Evolutionary conservation across 495 filamentous ascomycete species (phyloP), one percentile per base, ranked within the genome.

Genomic region (Neurospora sp.): DNA sequence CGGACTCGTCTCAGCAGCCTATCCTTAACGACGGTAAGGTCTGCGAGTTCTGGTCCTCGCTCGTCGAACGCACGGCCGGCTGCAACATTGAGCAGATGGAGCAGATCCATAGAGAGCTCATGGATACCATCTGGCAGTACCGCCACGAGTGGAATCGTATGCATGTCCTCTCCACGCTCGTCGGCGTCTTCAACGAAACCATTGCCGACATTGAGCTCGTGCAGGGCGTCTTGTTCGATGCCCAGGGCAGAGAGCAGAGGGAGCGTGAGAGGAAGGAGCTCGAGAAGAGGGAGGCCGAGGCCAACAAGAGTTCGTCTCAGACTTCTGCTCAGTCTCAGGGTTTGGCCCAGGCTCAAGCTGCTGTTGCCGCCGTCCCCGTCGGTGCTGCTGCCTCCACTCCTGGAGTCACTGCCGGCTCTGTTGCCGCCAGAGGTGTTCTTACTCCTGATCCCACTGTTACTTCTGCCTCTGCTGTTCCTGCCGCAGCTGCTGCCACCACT

Each of bases 61-160:
- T 97, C 27, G 87, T 89, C 1, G 79, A 87, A 18, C 85, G 86
- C 39, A 92, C 92, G 9, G 91, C 90, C 53, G 94, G 94, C 0
- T 94, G 89, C 82, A 91, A 89, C 2, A 90, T 99, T 46, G 96
- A 98, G 82, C 96, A 99, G 79, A 85, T 99, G 39, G 95, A 98
- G 83, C 94, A 97, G 80, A 89, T 97, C 78, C 93, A 93, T 78
- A 89, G 94, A n/a, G 89, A 88, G 71, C 82, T 97, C 77, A 98
- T 98, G 95, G 91, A 94, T 73, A 88, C 88, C 53, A 84, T 98
- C 16, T 99, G 96, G 96, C 87, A 85, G 72, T 86, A 84, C 71
- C 87, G 93, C 48, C 86, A 88, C 70, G 90, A 96, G 76, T 94
- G 91, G 87, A 93, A 98, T 81, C 88, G 96, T 20, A 91, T 87